Evolutionary conservation across 2,329 filamentous ascomycete genomes (phyloP), one percentile per base, ranked within the genome.

Genomic region (Penicillium sp.): DNA sequence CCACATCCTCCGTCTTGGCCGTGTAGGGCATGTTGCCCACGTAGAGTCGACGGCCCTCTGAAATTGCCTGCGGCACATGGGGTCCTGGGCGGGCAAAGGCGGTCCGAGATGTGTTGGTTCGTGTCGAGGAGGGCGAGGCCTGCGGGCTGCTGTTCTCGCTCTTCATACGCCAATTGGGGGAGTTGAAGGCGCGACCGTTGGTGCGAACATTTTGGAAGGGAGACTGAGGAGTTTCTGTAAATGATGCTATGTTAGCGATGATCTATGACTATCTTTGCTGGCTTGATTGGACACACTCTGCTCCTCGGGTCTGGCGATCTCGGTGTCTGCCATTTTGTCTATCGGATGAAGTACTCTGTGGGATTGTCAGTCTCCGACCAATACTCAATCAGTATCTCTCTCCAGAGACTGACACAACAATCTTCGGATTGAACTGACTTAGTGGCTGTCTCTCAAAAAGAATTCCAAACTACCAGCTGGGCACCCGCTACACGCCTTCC

Each of bases 11-110:
- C 49, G 74, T 70, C 66, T 82, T 82, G n/a, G 82, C 83, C 53
- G 79, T 79, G 66, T 85, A 85, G 0, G 82, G 79, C 69, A 85
- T 75, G 62, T 84, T 85, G 57, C 83, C 83, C 12, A 86, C 78
- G 63, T 85, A 84, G 5, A 86, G 71, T 38, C 81, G 75, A 48
- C 78, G 77, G 17, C 78, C 77, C 59, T 76, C 75, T 5, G 68
- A 71, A 42, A 78, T 76, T 12, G 76, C 74, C 55, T 73, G 73
- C 10, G 73, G 73, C 1, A 72, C 72, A 59, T 75, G 71, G 31
- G 67, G 57, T 53, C 68, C 69, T 12, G 66, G 68, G 57, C 63
- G 69, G 66, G 68, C 69, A 61, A 75, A 74, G 43, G 73, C 64
- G 15, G 69, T 60, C 45, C 71, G 66, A 54, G 73, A 69, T 58